These are phyloP conservation scores for Colletotrichum viniferum DNA, from an alignment of 2,329 filamentous ascomycete genomes.

Conservation along the genomic window DNA sequence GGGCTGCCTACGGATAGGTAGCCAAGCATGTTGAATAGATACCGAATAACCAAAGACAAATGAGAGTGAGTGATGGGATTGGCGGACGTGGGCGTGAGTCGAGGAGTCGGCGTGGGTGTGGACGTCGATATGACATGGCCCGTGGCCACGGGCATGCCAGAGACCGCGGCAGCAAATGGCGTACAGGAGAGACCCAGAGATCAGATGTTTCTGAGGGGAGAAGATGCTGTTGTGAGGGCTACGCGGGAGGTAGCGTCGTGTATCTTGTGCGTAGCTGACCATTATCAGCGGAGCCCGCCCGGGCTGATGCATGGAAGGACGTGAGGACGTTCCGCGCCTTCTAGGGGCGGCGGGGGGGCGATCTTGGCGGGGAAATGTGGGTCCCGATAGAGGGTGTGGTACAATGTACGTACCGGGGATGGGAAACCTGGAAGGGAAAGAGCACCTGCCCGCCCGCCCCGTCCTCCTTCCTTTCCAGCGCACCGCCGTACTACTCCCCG, in stretches of 20 bases:
- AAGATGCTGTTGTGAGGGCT: not conserved
- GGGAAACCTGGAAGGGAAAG: too few species aligned
- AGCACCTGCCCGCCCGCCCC: not conserved
- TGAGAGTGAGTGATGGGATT: not conserved
- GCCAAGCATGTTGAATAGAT: not conserved
- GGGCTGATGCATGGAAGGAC: conserved; percentile 18
- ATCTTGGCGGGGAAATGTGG: conserved; percentile 7
- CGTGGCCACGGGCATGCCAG: not conserved
- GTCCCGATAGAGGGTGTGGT: not conserved
- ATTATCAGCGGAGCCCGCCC: conserved; percentile 14
- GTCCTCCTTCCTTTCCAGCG: not conserved
- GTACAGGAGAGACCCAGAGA: not conserved
- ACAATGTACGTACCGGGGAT: too few species aligned
- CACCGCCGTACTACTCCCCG: not conserved
- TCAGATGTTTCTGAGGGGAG: not conserved
- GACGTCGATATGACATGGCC: not conserved
- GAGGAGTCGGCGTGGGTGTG: not conserved
- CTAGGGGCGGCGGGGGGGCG: conserved; percentile 1
- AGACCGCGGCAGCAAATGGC: not conserved
- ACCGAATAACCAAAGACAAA: not conserved
- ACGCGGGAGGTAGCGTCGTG: not conserved
- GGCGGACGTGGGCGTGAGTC: not conserved
- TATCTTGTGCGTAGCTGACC: not conserved
- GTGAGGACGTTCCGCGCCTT: conserved; percentile 18
- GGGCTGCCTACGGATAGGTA: not conserved